phyloP scores from a whole-genome alignment of 1,284 basidiomycete genomes.

The Earliella scabrosa region DNA sequence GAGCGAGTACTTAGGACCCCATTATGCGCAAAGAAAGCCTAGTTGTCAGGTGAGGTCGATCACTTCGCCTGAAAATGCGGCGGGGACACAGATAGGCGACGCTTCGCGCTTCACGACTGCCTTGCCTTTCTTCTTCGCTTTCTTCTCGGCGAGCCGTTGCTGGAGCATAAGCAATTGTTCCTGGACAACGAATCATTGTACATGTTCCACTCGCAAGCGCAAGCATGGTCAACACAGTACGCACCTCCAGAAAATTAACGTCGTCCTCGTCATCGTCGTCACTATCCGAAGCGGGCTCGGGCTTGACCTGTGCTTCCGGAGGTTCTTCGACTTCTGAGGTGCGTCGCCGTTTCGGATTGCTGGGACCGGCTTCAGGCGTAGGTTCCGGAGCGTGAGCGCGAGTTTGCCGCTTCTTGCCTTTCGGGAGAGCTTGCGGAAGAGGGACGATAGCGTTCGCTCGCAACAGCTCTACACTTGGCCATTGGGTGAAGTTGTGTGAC shows the following conservation, averaged over 20 bases:
- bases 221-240: no score
- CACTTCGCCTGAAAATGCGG: neutral
- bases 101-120: neutral
- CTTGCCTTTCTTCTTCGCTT: neutral
- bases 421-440: neutral
- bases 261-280: conserved; percentile 10
- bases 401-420: neutral
- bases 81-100: conserved; percentile 7
- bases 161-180: conserved; percentile 13
- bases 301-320: neutral
- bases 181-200: neutral
- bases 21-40: no score
- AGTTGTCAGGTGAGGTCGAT: conserved; percentile 12
- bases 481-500: no score
- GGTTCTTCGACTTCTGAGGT: neutral
- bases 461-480: neutral
- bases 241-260: neutral
- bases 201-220: no score
- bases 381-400: neutral
- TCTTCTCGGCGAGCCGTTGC: neutral
- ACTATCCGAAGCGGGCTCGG: neutral
- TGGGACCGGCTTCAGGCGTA: neutral
- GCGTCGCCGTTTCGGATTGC: conserved; percentile 5
- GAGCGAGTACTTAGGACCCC: no score
- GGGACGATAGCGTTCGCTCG: conserved; percentile 9